These are phyloP conservation scores for Caloboletus firmus DNA, from an alignment of 1,284 basidiomycete genomes.

Conservation along the genomic window DNA sequence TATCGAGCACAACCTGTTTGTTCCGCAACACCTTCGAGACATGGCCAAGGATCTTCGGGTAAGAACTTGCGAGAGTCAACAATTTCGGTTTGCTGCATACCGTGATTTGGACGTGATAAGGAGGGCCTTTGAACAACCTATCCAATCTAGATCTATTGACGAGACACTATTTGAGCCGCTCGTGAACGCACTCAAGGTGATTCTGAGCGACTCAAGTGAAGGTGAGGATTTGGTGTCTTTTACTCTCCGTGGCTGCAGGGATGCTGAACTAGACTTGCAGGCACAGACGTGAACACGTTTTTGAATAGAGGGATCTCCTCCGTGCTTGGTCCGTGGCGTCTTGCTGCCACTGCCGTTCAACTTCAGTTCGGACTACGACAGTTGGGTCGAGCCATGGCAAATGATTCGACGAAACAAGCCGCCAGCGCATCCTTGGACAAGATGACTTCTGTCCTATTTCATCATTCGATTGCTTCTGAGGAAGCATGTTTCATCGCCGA, in stretches of 20 bases:
- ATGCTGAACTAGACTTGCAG: conserved; percentile 16
- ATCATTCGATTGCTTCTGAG: conserved; percentile 67
- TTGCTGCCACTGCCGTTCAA: conserved; percentile 75
- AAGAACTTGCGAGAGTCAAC: conserved; percentile 55
- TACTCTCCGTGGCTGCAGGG: background rate
- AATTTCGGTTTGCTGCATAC: conserved; percentile 71
- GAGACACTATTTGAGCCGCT: conserved; percentile 60
- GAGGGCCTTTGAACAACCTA: conserved; percentile 62
- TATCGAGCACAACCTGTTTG: conserved; percentile 58
- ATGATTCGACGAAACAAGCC: conserved; percentile 50
- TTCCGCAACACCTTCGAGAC: conserved; percentile 49
- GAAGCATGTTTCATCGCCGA: conserved; percentile 79
- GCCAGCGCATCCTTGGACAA: conserved; percentile 60
- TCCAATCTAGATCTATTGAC: conserved; percentile 49
- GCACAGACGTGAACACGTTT: conserved; percentile 47
- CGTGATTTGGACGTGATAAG: conserved; percentile 68
- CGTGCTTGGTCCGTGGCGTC: conserved; percentile 76
- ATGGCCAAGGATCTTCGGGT: conserved; percentile 53
- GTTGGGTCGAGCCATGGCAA: conserved; percentile 61
- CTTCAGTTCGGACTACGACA: conserved; percentile 73
- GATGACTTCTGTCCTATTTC: conserved; percentile 64
- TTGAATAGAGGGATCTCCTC: conserved; percentile 63
- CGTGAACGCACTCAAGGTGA: conserved; percentile 61
- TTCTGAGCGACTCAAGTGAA: conserved; percentile 55
- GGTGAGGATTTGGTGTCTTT: conserved; percentile 32